phyloP scores from a whole-genome alignment of 306 rosid species.

The Castanea crenata region DNA sequence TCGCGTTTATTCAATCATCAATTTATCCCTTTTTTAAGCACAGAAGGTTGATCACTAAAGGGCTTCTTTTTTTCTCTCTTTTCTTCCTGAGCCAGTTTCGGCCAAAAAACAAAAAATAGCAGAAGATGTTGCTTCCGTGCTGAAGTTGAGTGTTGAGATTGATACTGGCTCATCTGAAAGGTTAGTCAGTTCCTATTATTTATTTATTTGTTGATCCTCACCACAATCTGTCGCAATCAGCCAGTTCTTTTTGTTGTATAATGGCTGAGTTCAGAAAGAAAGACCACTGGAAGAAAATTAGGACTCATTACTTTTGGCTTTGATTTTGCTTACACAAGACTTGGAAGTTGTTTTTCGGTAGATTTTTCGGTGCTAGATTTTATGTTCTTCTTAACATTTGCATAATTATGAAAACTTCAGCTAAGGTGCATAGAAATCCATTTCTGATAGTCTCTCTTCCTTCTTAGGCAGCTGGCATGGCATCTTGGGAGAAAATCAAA shows the following conservation, averaged over 20 bases:
- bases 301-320: not conserved
- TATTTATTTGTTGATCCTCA: not conserved
- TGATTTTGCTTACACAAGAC: not conserved
- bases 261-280: not conserved
- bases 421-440: too few relatives aligned
- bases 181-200: conserved; percentile 34
- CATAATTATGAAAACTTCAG: not conserved
- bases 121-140: conserved; percentile 75
- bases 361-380: not conserved
- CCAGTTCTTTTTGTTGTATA: not conserved
- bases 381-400: not conserved
- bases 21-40: conserved; percentile 11
- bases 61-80: conserved; percentile 29
- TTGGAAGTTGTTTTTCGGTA: not conserved
- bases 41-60: conserved; percentile 28
- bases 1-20: conserved; percentile 20
- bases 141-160: conserved; percentile 82
- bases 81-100: conserved; percentile 52
- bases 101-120: conserved; percentile 90
- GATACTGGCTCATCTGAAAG: conserved; percentile 72
- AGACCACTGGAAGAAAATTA: not conserved
- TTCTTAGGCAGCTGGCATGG: too few relatives aligned
- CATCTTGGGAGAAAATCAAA: too few relatives aligned
- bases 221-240: not conserved
- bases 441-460: too few relatives aligned